Evolutionary conservation across 345 rosid genomes (phyloP).

Genomic region (Barbarea vulgaris): DNA sequence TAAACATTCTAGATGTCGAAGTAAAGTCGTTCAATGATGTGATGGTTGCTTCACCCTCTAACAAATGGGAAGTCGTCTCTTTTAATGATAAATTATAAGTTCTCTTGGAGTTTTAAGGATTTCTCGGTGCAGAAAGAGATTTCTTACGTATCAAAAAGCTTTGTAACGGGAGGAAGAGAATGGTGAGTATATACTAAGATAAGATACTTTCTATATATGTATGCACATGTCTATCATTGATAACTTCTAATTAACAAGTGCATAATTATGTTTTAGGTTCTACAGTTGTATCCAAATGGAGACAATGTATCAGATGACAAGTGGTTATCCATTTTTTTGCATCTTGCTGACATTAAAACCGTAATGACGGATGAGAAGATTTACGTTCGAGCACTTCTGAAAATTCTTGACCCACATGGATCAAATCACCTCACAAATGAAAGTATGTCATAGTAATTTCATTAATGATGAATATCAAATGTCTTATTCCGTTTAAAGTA

Average conservation of each 20-base stretch:
- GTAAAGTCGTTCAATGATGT: constrained; percentile 22
- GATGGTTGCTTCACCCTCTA: not conserved
- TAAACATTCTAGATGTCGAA: constrained; percentile 6
- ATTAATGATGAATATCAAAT: too few relatives aligned
- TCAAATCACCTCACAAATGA: not conserved
- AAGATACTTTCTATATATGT: not conserved
- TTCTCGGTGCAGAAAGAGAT: not conserved
- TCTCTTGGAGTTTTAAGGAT: not conserved
- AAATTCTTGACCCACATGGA: not conserved
- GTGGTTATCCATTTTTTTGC: not conserved
- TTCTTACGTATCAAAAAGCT: not conserved
- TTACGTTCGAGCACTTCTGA: not conserved
- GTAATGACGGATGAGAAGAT: not conserved
- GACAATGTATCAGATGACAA: not conserved
- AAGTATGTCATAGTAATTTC: not conserved
- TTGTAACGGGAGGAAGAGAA: not conserved
- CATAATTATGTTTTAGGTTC: not conserved
- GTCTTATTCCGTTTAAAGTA: too few relatives aligned
- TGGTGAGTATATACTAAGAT: constrained; percentile 23
- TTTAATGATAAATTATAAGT: not conserved
- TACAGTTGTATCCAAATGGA: not conserved
- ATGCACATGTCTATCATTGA: too few relatives aligned
- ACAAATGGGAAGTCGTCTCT: not conserved
- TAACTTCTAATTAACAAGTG: too few relatives aligned
- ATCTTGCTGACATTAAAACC: not conserved